Evolutionary conservation across 257 asterid species (phyloP).

Genomic region (Solanum neorickii): DNA sequence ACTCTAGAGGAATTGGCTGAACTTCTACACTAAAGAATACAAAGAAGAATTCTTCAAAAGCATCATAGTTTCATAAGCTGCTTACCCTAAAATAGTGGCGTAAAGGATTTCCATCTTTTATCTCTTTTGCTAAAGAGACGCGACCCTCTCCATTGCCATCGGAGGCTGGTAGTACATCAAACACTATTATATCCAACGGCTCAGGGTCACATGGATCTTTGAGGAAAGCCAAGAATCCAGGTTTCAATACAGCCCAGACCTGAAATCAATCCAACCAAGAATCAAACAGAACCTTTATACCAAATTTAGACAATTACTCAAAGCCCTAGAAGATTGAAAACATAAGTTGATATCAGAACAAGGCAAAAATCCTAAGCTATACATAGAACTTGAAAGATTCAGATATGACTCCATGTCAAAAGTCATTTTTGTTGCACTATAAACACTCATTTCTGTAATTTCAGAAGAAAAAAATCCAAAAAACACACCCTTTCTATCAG

Average conservation of each 20-base stretch:
- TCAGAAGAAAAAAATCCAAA: background rate
- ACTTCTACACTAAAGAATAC: background rate
- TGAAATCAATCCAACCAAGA: conserved; percentile 22
- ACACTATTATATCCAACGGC: conserved; percentile 82
- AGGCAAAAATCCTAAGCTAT: background rate
- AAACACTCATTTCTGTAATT: background rate
- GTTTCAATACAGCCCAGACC: conserved; percentile 98
- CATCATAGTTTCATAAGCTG: background rate
- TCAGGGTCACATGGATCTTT: conserved; percentile 75
- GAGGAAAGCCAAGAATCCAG: conserved; percentile 94
- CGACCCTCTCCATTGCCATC: conserved; percentile 66
- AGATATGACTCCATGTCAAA: background rate
- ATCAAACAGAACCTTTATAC: background rate
- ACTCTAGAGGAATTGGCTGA: background rate
- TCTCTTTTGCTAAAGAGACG: conserved; percentile 81
- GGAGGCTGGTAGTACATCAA: conserved; percentile 91
- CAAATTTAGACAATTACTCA: background rate
- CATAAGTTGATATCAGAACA: background rate
- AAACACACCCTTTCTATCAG: background rate
- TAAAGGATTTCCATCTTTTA: conserved; percentile 76
- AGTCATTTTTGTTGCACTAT: background rate
- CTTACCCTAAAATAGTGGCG: conserved; percentile 94
- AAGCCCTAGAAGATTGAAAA: background rate
- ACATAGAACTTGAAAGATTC: background rate
- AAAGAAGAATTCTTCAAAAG: background rate